Percentiles rank a stretch among this genome's conserved stretches.
Conservation (phyloP, 441 rosid species). For the Capsella rubella region DNA sequence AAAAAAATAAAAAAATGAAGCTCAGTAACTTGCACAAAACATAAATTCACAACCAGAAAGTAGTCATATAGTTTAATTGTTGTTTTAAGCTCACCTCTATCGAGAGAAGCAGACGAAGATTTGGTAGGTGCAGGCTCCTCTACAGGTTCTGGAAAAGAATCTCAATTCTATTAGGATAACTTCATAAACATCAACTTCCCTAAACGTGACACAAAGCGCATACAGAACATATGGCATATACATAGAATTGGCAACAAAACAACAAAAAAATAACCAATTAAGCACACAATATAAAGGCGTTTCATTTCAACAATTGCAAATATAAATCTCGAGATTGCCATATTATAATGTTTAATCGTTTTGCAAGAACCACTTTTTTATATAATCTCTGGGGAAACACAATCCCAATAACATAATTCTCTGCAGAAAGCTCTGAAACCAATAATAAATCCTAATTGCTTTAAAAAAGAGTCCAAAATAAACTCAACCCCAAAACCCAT, state of each 20-base stretch:
- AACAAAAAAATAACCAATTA: neutral
- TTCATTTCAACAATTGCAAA: neutral
- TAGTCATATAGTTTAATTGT: neutral
- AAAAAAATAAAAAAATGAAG: neutral
- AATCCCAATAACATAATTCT: constrained; percentile 23
- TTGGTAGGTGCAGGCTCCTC: constrained; percentile 63
- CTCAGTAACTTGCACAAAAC: constrained; percentile 9
- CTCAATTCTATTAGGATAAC: constrained; percentile 17
- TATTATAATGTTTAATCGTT: neutral
- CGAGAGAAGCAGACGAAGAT: constrained; percentile 60
- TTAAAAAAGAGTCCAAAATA: neutral
- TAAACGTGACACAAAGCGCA: neutral
- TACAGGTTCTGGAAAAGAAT: constrained; percentile 55
- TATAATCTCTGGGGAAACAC: neutral
- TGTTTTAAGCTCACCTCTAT: constrained; percentile 60
- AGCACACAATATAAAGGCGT: neutral
- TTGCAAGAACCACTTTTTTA: neutral
- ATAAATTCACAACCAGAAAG: neutral
- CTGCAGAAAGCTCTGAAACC: neutral
- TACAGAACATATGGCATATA: neutral
- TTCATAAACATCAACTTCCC: neutral
- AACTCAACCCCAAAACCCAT: neutral
- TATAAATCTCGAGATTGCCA: neutral
- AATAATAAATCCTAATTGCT: neutral
- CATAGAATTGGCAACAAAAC: neutral